Evolutionary conservation across 1,284 basidiomycete genomes (phyloP), one percentile per base, ranked within the genome.

Genomic region (Sanguinoderma infundibulare): DNA sequence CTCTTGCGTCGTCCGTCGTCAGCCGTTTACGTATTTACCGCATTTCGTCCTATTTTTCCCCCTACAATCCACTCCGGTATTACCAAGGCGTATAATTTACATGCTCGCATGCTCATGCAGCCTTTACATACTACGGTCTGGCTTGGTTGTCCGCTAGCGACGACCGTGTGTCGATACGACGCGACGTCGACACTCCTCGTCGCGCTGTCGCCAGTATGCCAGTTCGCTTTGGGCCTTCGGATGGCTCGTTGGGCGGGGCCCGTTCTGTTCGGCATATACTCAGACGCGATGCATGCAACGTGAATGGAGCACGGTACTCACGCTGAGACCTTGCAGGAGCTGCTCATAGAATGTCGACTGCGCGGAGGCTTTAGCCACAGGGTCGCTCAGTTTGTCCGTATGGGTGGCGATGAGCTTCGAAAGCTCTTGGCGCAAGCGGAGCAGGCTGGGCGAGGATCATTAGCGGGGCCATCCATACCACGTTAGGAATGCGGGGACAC

Each of bases 351-450:
- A 81, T 4, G 83, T 83, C 4, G 87, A 89, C 60, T 91, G 83
- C 60, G 89, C 88, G 1, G 87, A 90, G 8, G 89, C 88, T 69
- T 81, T 87, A 42, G 87, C 81, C 1, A 85, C 77, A 0, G 81
- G 73, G 67, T 94, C 90, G 26, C 79, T 81, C 55, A 89, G 83
- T 66, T 89, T 90, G 52, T 83, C 81, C 3, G 90, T 85, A 72
- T 96, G 94, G 24, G 82, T 81, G 36, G 82, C 74, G 61, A 96
- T 85, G n/a, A 97, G 79, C 65, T 90, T 91, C 50, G 87, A 82
- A n/a, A 97, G 74, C 74, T 97, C 95, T 69, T 89, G 87, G 40
- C 95, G 86, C 54, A 98, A 75, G n/a, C 94, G 90, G n/a, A 89
- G 79, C 60, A 96, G 79, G 71, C 96, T 98, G 63, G 15, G 62